Conservation (phyloP, 768 basidiomycete species). For the Paxillus rubicundulus region DNA sequence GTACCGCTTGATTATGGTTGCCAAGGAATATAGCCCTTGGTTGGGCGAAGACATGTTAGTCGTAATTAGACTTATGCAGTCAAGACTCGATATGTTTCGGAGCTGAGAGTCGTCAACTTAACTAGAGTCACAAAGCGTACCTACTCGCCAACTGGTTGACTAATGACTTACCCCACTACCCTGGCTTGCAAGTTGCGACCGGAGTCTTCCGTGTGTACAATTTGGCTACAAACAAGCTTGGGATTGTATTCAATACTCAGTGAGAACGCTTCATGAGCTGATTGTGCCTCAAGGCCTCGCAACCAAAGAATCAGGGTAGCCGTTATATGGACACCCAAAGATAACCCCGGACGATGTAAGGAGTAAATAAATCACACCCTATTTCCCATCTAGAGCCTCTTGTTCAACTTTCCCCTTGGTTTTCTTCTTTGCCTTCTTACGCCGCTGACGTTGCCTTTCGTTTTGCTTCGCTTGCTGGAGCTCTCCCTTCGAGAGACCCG, state of each 20-base stretch:
- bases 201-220: constrained; percentile 19
- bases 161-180: constrained; percentile 5
- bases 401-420: constrained; percentile 31
- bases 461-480: constrained; percentile 68
- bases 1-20: constrained; percentile 82
- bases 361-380: no score
- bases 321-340: no score
- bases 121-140: no score
- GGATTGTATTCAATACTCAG: background rate
- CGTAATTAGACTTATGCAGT: background rate
- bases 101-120: no score
- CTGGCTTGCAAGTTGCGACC: constrained; percentile 3
- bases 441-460: constrained; percentile 69
- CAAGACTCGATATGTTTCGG: no score
- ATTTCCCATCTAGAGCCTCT: constrained; percentile 9
- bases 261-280: no score
- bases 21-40: constrained; percentile 65
- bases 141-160: no score
- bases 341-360: no score
- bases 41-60: constrained; percentile 34
- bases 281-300: no score
- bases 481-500: constrained; percentile 71
- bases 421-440: constrained; percentile 80
- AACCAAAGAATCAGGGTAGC: no score
- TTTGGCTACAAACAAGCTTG: background rate